Percentiles rank a stretch among this genome's conserved stretches.
These are phyloP conservation scores for Yueomyces sp. DNA, from an alignment of 1,139 yeast species.

Conservation along the genomic window DNA sequence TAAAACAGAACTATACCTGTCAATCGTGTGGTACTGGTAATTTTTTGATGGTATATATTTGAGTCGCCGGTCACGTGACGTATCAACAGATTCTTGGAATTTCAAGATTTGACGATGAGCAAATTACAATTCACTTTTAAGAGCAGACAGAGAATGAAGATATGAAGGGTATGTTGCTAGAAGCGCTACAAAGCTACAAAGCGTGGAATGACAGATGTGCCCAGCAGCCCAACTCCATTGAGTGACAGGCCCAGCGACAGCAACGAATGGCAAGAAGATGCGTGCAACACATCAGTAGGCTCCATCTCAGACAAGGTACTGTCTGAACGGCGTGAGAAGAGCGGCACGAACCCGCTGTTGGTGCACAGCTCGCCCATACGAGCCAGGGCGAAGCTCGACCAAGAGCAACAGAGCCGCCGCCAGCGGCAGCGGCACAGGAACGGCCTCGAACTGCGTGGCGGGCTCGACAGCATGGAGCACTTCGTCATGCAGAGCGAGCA, in stretches of 20 bases:
- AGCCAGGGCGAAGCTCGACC: slow-evolving; percentile 1
- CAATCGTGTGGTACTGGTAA: too few relatives aligned
- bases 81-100: too few relatives aligned
- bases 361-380: not conserved
- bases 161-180: too few relatives aligned
- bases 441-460: slow-evolving; percentile 9
- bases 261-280: not conserved
- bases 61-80: too few relatives aligned
- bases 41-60: too few relatives aligned
- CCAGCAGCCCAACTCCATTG: not conserved
- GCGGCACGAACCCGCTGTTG: not conserved
- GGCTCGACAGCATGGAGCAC: slow-evolving; percentile 10
- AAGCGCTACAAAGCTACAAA: too few relatives aligned
- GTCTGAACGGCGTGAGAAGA: not conserved
- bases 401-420: slow-evolving; percentile 3
- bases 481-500: slow-evolving; percentile 11
- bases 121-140: too few relatives aligned
- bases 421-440: slow-evolving; percentile 6
- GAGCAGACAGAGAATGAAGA: too few relatives aligned
- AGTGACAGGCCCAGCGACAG: not conserved
- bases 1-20: too few relatives aligned
- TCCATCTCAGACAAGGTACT: not conserved
- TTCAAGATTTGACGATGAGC: too few relatives aligned
- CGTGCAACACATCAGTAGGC: not conserved
- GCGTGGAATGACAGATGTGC: not conserved